phyloP scores from a whole-genome alignment of 75 land plant genomes.

The Cupressus sempervirens region DNA sequence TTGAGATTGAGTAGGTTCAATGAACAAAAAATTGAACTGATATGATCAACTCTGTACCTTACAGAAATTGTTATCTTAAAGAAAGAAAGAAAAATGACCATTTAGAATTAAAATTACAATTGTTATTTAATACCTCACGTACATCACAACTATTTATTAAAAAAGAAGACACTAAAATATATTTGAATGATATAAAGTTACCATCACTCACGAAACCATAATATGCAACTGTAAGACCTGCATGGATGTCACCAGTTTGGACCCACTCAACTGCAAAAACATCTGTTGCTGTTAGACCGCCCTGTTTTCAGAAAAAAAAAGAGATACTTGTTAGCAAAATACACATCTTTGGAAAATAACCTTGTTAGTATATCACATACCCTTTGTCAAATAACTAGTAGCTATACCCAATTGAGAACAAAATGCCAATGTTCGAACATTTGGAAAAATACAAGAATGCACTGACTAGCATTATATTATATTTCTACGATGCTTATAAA shows the following conservation, averaged over 20 bases:
- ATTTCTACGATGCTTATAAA: neutral
- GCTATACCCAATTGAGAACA: neutral
- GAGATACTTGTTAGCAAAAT: slow-evolving; percentile 12
- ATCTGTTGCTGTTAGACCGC: slow-evolving; percentile 79
- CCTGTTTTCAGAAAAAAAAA: slow-evolving; percentile 46
- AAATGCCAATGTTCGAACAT: neutral
- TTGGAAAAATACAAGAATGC: neutral
- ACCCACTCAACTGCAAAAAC: slow-evolving; percentile 93
- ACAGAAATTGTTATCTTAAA: neutral
- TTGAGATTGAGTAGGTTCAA: neutral
- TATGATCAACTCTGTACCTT: neutral
- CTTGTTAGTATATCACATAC: slow-evolving; percentile 5
- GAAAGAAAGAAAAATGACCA: neutral
- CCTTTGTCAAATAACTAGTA: neutral
- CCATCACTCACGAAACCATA: slow-evolving; percentile 95
- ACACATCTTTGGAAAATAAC: neutral
- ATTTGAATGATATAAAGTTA: slow-evolving; percentile 20
- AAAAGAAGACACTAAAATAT: neutral
- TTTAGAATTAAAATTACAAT: neutral
- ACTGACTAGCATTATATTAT: neutral
- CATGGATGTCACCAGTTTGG: slow-evolving; percentile 70
- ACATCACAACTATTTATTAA: neutral
- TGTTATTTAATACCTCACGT: neutral
- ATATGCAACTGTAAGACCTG: slow-evolving; percentile 81
- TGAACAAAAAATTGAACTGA: neutral